Conservation (phyloP, 78 protist species). For the Dictyostelium intermedium region DNA sequence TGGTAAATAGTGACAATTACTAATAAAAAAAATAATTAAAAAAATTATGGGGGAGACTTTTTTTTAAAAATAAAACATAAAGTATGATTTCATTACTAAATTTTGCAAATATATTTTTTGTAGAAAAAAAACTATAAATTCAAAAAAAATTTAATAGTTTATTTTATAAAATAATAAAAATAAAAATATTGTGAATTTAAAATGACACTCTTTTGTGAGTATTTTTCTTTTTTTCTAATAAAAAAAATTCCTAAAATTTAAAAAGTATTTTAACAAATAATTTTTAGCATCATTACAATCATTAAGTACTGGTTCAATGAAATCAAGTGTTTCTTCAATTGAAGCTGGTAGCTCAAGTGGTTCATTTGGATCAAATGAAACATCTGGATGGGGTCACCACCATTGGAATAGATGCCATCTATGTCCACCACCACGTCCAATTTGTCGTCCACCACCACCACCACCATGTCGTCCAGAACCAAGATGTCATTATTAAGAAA, state of each 20-base stretch:
- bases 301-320: background rate
- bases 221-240: too few species aligned
- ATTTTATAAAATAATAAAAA: too few species aligned
- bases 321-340: background rate
- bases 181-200: too few species aligned
- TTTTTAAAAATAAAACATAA: background rate
- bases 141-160: too few species aligned
- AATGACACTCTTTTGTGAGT: background rate
- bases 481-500: background rate
- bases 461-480: background rate
- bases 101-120: too few species aligned
- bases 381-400: background rate
- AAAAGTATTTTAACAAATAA: too few species aligned
- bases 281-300: background rate
- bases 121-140: background rate
- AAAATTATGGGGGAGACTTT: background rate
- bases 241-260: too few species aligned
- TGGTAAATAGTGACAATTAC: too few species aligned
- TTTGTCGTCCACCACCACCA: background rate
- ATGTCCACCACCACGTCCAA: too few species aligned
- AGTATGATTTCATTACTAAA: background rate
- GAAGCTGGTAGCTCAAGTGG: background rate
- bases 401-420: background rate
- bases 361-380: background rate
- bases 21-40: too few species aligned